Evolutionary conservation across 768 basidiomycete genomes (phyloP).

Genomic region (Coprinellus micaceus): DNA sequence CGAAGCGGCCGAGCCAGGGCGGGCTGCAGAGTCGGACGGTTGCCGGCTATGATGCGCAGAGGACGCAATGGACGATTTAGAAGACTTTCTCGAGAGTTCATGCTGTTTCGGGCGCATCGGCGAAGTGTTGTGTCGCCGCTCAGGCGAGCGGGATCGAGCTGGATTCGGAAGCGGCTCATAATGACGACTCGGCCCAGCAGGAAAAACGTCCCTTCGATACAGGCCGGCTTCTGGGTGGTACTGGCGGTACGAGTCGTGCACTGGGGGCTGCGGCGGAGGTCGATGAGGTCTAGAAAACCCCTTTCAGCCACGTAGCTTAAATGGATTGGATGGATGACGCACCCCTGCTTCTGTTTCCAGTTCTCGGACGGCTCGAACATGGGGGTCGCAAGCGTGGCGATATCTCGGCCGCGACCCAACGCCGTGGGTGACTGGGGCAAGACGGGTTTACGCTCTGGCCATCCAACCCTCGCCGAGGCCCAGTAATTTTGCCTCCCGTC

Average conservation of each 20-base stretch:
- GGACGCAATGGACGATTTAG: constrained; percentile 59
- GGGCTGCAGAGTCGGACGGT: background rate
- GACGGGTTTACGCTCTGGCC: constrained; percentile 42
- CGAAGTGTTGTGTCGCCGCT: too few relatives aligned
- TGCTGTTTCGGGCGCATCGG: too few relatives aligned
- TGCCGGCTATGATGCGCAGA: background rate
- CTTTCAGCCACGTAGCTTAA: too few relatives aligned
- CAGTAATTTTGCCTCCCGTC: constrained; percentile 42
- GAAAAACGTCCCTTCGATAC: constrained; percentile 22
- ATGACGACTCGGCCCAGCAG: constrained; percentile 20
- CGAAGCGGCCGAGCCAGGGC: background rate
- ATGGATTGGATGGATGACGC: too few relatives aligned
- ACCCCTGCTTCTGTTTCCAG: constrained; percentile 61
- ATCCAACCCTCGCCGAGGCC: constrained; percentile 36
- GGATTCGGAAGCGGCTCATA: constrained; percentile 19
- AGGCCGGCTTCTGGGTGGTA: too few relatives aligned
- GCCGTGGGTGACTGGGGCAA: constrained; percentile 33
- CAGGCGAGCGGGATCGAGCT: constrained; percentile 6
- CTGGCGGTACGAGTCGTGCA: constrained; percentile 53
- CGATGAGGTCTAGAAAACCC: constrained; percentile 13
- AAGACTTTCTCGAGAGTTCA: constrained; percentile 41
- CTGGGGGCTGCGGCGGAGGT: too few relatives aligned
- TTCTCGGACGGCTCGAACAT: constrained; percentile 71
- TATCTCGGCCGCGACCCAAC: constrained; percentile 27
- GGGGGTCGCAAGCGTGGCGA: constrained; percentile 35